Conservation (phyloP, 805 yeast species). For the Yarrowia yakushimensis region DNA sequence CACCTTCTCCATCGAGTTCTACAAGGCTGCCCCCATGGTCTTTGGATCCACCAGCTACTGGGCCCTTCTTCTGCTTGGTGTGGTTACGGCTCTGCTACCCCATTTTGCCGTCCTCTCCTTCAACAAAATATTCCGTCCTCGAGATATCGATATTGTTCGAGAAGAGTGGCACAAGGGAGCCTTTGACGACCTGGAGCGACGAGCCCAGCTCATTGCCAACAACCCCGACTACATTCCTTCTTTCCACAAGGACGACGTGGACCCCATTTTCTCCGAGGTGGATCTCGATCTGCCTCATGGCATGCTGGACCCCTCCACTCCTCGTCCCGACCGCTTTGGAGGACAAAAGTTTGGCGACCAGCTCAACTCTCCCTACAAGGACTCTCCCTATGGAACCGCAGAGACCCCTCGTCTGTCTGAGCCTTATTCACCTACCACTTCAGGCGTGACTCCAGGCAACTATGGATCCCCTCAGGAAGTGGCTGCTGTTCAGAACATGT, state of each 20-base stretch:
- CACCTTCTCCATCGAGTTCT: slow-evolving; percentile 54
- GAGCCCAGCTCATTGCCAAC: slow-evolving; percentile 12
- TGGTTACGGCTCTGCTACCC: slow-evolving; percentile 56
- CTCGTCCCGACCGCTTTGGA: slow-evolving; percentile 15
- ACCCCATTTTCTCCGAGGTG: slow-evolving; percentile 19
- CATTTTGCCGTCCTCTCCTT: slow-evolving; percentile 52
- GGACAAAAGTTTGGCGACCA: slow-evolving; percentile 9
- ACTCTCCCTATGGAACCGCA: slow-evolving; percentile 2
- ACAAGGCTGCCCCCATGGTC: slow-evolving; percentile 58
- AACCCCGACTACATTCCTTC: background rate
- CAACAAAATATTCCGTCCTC: slow-evolving; percentile 53
- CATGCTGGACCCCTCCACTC: background rate
- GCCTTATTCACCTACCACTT: slow-evolving; percentile 10
- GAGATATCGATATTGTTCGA: slow-evolving; percentile 67
- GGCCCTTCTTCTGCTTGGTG: slow-evolving; percentile 58
- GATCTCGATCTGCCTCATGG: slow-evolving; percentile 17
- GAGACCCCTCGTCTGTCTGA: slow-evolving; percentile 13
- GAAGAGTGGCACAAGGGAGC: slow-evolving; percentile 56
- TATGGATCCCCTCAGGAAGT: background rate
- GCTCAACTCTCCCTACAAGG: slow-evolving; percentile 12
- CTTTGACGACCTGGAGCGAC: slow-evolving; percentile 36
- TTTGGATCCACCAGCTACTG: slow-evolving; percentile 63
- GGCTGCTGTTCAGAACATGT: background rate
- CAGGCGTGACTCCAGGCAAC: slow-evolving; percentile 1
- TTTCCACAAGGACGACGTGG: slow-evolving; percentile 7